Base-by-base conservation (phyloP, 2,329 filamentous ascomycete species). In the Penicillium sp. region DNA sequence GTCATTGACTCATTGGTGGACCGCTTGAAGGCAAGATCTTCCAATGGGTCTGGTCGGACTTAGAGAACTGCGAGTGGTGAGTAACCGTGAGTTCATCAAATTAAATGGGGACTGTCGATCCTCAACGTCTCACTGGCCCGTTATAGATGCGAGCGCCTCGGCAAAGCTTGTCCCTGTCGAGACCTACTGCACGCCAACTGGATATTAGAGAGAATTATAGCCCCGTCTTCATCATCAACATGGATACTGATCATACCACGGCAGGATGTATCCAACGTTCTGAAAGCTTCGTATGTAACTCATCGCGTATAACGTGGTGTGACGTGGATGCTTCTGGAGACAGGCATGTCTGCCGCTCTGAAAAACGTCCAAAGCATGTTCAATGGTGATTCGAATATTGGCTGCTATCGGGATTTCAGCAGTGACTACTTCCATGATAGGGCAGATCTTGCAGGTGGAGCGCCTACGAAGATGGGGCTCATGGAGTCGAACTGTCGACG, bases 241-340 rank as follows among this genome's bases (percentile, higher is more conserved):
- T n/a, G n/a, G n/a, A n/a, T n/a, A n/a, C n/a, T n/a, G n/a, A n/a
- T n/a, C n/a, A n/a, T n/a, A n/a, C n/a, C n/a, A n/a, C n/a, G n/a
- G n/a, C n/a, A n/a, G 11, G 35, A 54, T 30, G 36, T 54, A 19
- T 46, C 48, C 4, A 31, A 33, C 30, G 25, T 44, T 10, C 29
- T 54, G 3, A 40, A 37, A n/a, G 3, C 34, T 52, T 7, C 53
- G 53, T 2, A 44, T 55, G 11, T 50, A 50, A 8, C 39, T 55
- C 33, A 4, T 29, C 14, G 29, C 38, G n/a, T 29, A 25, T 4
- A 8, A n/a, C n/a, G n/a, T n/a, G n/a, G n/a, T n/a, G n/a, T n/a
- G n/a, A 29, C 27, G 29, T 40, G 14, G 38, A 40, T 29, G 27
- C 27, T 18, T 40, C 27, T 1, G 27, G 38, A 12, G 38, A 40